A percentile compares a stretch with the other conserved stretches of the same genome.
These are phyloP conservation scores for Aphanomyces euteiches DNA, from an alignment of 352 stramenopile genomes.

Conservation along the genomic window DNA sequence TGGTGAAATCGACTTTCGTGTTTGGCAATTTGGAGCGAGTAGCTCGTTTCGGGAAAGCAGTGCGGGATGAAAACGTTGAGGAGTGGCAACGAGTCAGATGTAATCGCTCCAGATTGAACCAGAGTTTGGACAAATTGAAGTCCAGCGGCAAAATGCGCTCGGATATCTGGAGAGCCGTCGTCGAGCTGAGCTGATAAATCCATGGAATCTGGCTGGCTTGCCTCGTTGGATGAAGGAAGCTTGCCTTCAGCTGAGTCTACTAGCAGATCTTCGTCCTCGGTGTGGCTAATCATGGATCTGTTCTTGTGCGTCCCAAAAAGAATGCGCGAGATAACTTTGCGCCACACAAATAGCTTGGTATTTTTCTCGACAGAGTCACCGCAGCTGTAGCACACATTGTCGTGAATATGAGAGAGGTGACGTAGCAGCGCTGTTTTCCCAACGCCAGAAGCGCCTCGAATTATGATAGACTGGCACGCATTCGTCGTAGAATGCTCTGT, in stretches of 20 bases:
- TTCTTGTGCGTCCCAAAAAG: conserved; percentile 18
- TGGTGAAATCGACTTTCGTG: conserved; percentile 22
- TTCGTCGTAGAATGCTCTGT: neutral
- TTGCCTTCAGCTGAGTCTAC: neutral
- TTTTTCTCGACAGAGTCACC: conserved; percentile 30
- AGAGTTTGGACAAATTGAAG: conserved; percentile 25
- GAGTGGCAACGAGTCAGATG: conserved; percentile 11
- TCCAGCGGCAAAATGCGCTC: conserved; percentile 5
- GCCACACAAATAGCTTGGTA: conserved; percentile 22
- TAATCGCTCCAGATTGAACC: conserved; percentile 13
- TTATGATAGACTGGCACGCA: conserved; percentile 7
- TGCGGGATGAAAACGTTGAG: conserved; percentile 30
- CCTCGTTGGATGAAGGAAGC: neutral
- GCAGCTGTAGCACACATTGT: conserved; percentile 31
- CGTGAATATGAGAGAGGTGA: conserved; percentile 38
- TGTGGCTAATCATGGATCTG: neutral
- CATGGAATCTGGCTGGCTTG: neutral
- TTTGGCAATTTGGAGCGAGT: conserved; percentile 10
- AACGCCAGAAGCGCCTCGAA: conserved; percentile 14
- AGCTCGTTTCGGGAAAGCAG: conserved; percentile 28
- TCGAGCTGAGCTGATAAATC: neutral
- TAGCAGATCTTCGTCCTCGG: neutral
- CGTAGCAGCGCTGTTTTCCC: conserved; percentile 22
- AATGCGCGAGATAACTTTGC: conserved; percentile 24
- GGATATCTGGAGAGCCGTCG: neutral